Evolutionary conservation across 2,329 filamentous ascomycete species (phyloP).

Genomic region (Claviceps digitariae): DNA sequence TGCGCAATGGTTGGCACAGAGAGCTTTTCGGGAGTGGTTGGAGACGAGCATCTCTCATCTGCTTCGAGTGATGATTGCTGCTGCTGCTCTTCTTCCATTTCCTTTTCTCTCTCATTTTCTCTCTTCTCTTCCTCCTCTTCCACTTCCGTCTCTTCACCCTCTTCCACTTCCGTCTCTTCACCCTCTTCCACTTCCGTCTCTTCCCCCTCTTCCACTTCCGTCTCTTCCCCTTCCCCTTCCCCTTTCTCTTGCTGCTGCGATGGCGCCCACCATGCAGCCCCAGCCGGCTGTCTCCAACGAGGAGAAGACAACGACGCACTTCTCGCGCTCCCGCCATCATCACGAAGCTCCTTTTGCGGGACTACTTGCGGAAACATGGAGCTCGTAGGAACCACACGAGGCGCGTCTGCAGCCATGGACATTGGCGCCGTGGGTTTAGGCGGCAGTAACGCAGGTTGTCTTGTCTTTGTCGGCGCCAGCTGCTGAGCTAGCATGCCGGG

Average conservation of each 20-base stretch:
- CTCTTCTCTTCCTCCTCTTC: neutral
- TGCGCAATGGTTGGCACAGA: slow-evolving; percentile 26
- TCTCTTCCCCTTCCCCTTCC: neutral
- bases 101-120: neutral
- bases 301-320: slow-evolving; percentile 24
- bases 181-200: neutral
- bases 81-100: neutral
- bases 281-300: neutral
- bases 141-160: neutral
- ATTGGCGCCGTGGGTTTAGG: neutral
- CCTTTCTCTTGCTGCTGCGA: neutral
- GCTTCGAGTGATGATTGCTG: neutral
- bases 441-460: slow-evolving; percentile 4
- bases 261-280: neutral
- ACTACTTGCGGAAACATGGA: slow-evolving; percentile 26
- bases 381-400: slow-evolving; percentile 17
- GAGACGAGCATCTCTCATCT: slow-evolving; percentile 8
- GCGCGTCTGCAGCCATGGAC: slow-evolving; percentile 10
- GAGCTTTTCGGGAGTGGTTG: slow-evolving; percentile 20
- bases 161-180: neutral
- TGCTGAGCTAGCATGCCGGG: slow-evolving; percentile 21
- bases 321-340: slow-evolving; percentile 15
- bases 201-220: neutral
- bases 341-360: slow-evolving; percentile 18
- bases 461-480: slow-evolving; percentile 13